Evolutionary conservation across 2,329 filamentous ascomycete genomes (phyloP).

Genomic region (Waltergamsia citrina): DNA sequence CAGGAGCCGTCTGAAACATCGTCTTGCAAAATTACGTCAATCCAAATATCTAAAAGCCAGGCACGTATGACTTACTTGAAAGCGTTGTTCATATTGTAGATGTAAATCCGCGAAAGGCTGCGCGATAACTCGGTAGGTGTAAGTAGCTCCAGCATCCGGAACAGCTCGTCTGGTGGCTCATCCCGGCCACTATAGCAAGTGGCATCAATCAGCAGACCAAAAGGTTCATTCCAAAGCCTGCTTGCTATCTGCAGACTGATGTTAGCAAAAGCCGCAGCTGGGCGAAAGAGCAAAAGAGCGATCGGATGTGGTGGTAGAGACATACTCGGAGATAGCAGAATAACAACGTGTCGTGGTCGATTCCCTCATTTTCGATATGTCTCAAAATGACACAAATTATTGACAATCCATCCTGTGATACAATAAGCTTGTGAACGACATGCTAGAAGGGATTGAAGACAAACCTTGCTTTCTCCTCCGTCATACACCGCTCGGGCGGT

Average conservation of each 20-base stretch:
- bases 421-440: too few relatives aligned
- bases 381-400: conserved; percentile 62
- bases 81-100: conserved; percentile 67
- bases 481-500: conserved; percentile 60
- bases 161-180: conserved; percentile 56
- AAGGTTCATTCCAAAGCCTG: conserved; percentile 59
- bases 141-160: conserved; percentile 52
- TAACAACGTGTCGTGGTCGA: conserved; percentile 56
- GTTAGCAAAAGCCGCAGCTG: too few relatives aligned
- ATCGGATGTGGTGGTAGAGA: neutral
- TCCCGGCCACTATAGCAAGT: conserved; percentile 62
- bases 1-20: conserved; percentile 56
- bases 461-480: conserved; percentile 58
- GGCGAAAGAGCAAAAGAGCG: neutral
- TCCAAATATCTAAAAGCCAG: neutral
- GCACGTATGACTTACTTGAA: conserved; percentile 37
- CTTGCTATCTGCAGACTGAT: conserved; percentile 67
- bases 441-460: too few relatives aligned
- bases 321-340: conserved; percentile 59
- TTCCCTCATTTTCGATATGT: conserved; percentile 55
- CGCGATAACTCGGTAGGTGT: conserved; percentile 51
- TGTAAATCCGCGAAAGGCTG: conserved; percentile 52
- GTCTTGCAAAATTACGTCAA: conserved; percentile 18
- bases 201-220: conserved; percentile 58
- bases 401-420: conserved; percentile 52